A percentile compares a stretch with the other conserved stretches of the same genome.
Evolutionary conservation across 2,329 filamentous ascomycete genomes (phyloP).

Genomic region (Sporothrix brasiliensis): DNA sequence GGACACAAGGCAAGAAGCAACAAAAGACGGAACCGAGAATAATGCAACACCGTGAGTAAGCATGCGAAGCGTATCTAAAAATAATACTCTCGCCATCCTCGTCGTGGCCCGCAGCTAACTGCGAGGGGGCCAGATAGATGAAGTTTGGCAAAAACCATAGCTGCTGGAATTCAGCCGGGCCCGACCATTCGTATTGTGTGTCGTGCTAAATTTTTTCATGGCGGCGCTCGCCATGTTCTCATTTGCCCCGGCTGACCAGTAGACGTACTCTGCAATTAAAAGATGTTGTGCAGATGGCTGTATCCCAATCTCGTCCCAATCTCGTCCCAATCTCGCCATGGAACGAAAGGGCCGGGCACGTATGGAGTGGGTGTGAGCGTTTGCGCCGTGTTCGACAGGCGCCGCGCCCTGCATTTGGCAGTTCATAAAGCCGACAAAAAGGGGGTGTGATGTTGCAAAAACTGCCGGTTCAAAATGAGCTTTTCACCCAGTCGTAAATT

Average conservation of each 20-base stretch:
- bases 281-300: constrained; percentile 5
- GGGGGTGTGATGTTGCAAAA: not conserved
- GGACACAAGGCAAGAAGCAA: not conserved
- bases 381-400: not conserved
- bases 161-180: not conserved
- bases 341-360: not conserved
- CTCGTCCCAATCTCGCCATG: constrained; percentile 6
- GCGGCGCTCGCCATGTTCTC: not conserved
- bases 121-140: not conserved
- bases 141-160: not conserved
- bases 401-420: not conserved
- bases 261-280: not conserved
- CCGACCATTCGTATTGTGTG: not conserved
- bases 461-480: constrained; percentile 11
- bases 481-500: not conserved
- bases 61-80: constrained; percentile 12
- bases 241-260: constrained; percentile 9
- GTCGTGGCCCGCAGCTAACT: not conserved
- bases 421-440: constrained; percentile 4
- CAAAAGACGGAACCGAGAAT: constrained; percentile 9
- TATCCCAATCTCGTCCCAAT: not conserved
- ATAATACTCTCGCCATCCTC: constrained; percentile 3
- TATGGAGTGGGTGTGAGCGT: not conserved
- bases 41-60: not conserved
- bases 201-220: not conserved